Percentiles rank a stretch among this genome's conserved stretches.
These are phyloP conservation scores for Kuraishia ogatae DNA, from an alignment of 805 yeast genomes.

Conservation along the genomic window DNA sequence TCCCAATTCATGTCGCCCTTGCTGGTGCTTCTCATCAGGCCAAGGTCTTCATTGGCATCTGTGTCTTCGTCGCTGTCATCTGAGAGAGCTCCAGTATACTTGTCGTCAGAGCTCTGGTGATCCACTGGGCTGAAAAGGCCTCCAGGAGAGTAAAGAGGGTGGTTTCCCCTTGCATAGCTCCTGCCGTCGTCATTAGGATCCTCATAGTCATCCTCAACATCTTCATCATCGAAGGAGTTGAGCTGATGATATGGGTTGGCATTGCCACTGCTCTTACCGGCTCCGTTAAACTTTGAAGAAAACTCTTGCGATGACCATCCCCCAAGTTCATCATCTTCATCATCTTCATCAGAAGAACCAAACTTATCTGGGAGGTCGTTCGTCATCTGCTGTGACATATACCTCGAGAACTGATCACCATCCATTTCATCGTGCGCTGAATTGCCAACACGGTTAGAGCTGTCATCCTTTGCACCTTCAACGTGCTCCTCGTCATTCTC, in stretches of 20 bases:
- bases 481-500: slow-evolving; percentile 12
- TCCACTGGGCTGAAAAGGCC: slow-evolving; percentile 13
- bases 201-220: slow-evolving; percentile 50
- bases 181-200: slow-evolving; percentile 81
- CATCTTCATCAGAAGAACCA: slow-evolving; percentile 49
- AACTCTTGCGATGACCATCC: slow-evolving; percentile 2
- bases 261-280: not conserved
- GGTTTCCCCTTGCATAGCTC: slow-evolving; percentile 53
- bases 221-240: slow-evolving; percentile 17
- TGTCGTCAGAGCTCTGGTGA: not conserved
- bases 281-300: not conserved
- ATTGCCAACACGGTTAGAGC: not conserved
- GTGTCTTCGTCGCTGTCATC: slow-evolving; percentile 1
- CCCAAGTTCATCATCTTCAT: slow-evolving; percentile 35
- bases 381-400: slow-evolving; percentile 69
- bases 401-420: slow-evolving; percentile 54
- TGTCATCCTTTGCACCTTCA: not conserved
- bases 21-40: slow-evolving; percentile 1
- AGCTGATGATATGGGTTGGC: slow-evolving; percentile 22
- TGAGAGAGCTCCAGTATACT: not conserved
- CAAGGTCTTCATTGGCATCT: slow-evolving; percentile 1
- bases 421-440: slow-evolving; percentile 9
- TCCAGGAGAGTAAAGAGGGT: slow-evolving; percentile 50
- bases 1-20: slow-evolving; percentile 5
- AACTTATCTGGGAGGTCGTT: slow-evolving; percentile 38